Base-by-base conservation (phyloP, 1,284 basidiomycete species). In the Tilletiopsis washingtonensis region DNA sequence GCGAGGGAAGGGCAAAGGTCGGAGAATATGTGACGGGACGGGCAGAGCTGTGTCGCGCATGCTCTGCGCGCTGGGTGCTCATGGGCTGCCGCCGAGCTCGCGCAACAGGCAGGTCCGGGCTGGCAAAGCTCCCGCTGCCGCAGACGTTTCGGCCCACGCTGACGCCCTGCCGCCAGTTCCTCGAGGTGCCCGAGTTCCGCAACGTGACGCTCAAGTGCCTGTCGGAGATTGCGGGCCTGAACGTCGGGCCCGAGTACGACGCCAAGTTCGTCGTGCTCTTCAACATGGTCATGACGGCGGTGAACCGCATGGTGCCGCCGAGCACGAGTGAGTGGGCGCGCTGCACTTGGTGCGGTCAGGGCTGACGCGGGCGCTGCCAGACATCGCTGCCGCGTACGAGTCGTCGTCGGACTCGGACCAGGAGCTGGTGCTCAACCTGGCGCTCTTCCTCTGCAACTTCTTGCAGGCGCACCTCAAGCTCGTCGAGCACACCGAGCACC, bases 231-330 rank as follows among this genome's bases (percentile, higher is more conserved):
- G 75, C 75, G 20, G 67, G 64, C 50, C 81, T 98, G 45, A 88
- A 86, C 67, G 91, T 98, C 47, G 91, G 90, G n/a, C 84, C 91
- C 14, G 94, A 98, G 78, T 98, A 97, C 76, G 93, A 99, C 74
- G 82, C 84, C 40, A 98, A 99, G 80, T 98, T 97, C 72, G 89
- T 93, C 56, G 88, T 93, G 56, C 80, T 99, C 21, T 98, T 98
- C 79, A 88, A 89, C 49, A 90, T 72, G 68, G 68, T 71, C 57
- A 72, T 72, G 70, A 69, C 70, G 24, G 63, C 67, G 43, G 53
- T 72, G 45, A 72, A 72, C 59, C 63, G 68, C 34, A 72, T 72
- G 70, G 67, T 72, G 40, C 70, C 70, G 2, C 91, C 93, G 20
- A 86, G 82, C 61, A 97, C 91, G 41, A 88, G 77, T 76, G 48